These are phyloP conservation scores for Cryphonectria carpinicola DNA, from an alignment of 2,329 filamentous ascomycete species.

Conservation along the genomic window DNA sequence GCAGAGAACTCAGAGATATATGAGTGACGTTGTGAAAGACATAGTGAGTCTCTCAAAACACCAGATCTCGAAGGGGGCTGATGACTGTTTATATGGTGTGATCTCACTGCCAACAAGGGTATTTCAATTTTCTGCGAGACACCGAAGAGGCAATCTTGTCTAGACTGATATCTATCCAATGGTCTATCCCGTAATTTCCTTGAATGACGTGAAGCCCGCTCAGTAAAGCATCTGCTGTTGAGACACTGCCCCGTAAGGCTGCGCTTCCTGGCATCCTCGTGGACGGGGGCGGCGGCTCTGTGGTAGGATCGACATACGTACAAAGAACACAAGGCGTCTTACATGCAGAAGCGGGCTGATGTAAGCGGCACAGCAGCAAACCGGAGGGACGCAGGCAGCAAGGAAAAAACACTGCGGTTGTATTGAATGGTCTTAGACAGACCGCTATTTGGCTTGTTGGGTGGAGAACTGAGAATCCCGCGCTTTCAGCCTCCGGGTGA, in stretches of 20 bases:
- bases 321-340: constrained; percentile 16
- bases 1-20: neutral
- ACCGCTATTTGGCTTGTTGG: constrained; percentile 18
- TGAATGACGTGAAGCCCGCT: neutral
- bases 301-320: constrained; percentile 10
- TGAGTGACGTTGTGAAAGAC: neutral
- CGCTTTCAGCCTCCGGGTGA: constrained; percentile 1
- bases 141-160: neutral
- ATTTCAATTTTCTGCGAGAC: neutral
- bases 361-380: constrained; percentile 22
- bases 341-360: constrained; percentile 24
- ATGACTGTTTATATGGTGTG: neutral
- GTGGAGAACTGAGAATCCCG: neutral
- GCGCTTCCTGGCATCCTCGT: neutral
- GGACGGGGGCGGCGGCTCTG: neutral
- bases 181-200: neutral
- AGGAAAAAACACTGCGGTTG: neutral
- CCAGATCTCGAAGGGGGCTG: neutral
- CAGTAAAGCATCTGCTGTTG: neutral
- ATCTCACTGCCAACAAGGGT: neutral
- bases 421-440: constrained; percentile 16
- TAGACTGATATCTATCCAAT: neutral
- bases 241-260: constrained; percentile 22
- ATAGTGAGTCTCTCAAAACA: neutral
- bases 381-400: neutral